Conservation (phyloP, 192 early-diverging fungal species). For the Podochytrium sp. region DNA sequence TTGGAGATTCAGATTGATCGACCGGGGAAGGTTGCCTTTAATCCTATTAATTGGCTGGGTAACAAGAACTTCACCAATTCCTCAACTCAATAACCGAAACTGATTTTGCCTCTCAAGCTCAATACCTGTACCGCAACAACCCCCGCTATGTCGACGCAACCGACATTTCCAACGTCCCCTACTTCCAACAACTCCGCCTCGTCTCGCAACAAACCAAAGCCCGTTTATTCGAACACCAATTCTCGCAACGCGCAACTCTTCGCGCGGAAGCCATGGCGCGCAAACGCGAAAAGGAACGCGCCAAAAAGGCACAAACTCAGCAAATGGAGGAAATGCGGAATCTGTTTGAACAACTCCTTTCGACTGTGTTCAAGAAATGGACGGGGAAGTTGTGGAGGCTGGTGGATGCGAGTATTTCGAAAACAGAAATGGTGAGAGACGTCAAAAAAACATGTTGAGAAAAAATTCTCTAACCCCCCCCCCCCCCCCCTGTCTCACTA, state of each 20-base stretch:
- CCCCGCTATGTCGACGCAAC: slow-evolving; percentile 52
- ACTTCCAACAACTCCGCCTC: slow-evolving; percentile 39
- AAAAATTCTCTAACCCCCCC: neutral
- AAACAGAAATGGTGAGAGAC: slow-evolving; percentile 42
- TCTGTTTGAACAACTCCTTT: slow-evolving; percentile 45
- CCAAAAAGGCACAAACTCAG: slow-evolving; percentile 30
- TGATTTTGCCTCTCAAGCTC: slow-evolving; percentile 39
- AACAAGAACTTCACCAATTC: slow-evolving; percentile 14
- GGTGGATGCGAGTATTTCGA: slow-evolving; percentile 35
- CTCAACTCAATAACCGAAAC: neutral
- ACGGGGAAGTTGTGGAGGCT: slow-evolving; percentile 42
- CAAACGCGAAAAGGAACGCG: slow-evolving; percentile 47
- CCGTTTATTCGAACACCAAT: slow-evolving; percentile 50
- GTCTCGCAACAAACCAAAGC: slow-evolving; percentile 43
- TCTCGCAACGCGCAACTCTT: slow-evolving; percentile 35
- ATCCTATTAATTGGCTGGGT: slow-evolving; percentile 64
- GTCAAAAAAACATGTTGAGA: neutral
- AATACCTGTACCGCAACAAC: slow-evolving; percentile 62
- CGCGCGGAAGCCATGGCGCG: slow-evolving; percentile 46
- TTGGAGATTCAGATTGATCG: slow-evolving; percentile 38
- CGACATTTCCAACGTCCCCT: slow-evolving; percentile 37
- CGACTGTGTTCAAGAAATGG: slow-evolving; percentile 52
- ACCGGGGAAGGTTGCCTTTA: slow-evolving; percentile 41
- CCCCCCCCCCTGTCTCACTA: neutral
- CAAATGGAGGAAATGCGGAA: slow-evolving; percentile 40